A percentile compares a stretch with the other conserved stretches of the same genome.
phyloP scores from a whole-genome alignment of 1,284 basidiomycete genomes.

The Wallemia mellicola region DNA sequence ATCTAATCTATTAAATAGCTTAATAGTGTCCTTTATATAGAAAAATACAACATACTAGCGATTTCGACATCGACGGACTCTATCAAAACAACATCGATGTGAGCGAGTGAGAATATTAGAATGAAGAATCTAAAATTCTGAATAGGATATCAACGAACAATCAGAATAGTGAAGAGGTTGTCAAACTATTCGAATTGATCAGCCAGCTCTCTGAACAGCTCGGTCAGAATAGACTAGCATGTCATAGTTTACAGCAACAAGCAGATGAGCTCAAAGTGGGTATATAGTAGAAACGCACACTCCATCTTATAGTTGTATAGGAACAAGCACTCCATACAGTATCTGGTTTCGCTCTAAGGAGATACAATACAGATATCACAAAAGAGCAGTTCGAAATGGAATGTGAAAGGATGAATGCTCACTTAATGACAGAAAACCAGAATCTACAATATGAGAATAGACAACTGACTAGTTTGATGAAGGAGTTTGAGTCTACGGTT shows the following conservation, averaged over 20 bases:
- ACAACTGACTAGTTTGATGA: background rate
- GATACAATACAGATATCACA: background rate
- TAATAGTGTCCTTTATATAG: too few species aligned
- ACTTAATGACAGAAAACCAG: background rate
- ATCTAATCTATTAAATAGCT: too few species aligned
- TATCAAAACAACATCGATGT: too few species aligned
- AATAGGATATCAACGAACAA: too few species aligned
- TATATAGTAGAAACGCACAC: too few species aligned
- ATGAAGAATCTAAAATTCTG: too few species aligned
- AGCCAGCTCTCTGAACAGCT: background rate
- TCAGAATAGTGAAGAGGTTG: too few species aligned
- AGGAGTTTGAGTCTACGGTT: background rate
- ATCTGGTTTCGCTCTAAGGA: background rate
- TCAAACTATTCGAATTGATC: background rate
- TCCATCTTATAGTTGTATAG: too few species aligned
- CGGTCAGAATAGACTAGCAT: background rate
- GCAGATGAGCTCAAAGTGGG: background rate
- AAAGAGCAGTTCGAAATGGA: background rate
- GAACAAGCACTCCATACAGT: background rate
- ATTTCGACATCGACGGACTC: too few species aligned
- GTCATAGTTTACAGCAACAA: background rate
- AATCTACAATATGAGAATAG: background rate
- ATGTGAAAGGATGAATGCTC: background rate
- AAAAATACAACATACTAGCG: too few species aligned
- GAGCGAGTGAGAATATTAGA: too few species aligned